Base-by-base conservation (phyloP, 2,329 filamentous ascomycete genomes). In the Ascochyta fabae region DNA sequence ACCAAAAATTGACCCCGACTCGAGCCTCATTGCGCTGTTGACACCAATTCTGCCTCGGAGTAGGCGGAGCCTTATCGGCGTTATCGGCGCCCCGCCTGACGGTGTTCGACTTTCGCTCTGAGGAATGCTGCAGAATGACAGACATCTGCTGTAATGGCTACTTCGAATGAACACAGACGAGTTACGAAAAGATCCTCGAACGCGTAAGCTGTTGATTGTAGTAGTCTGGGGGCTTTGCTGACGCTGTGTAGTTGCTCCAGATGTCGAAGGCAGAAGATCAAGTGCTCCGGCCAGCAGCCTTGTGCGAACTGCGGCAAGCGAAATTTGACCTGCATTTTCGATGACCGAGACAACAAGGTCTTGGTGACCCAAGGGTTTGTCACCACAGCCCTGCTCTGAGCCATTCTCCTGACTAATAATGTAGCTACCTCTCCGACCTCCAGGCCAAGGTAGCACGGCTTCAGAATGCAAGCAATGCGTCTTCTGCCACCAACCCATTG, bases 261-360 rank as follows among this genome's bases (percentile, higher is more conserved):
- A 59, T 72, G 69, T 44, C 61, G 68, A 36, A 53, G 66, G 43
- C 69, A 71, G 38, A 72, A 72, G 48, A 72, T 71, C 50, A 72
- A 72, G 53, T 72, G 69, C 43, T 72, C 69, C 0, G 69, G 69
- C 13, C 66, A 70, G 45, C 68, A 70, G 29, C 69, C 69, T 12
- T 72, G 69, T 47, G 60, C 61, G 6, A 70, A 65, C 33, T 72
- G 69, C 48, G 62, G 57, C 38, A 69, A 64, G 47, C 66, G 68
- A 26, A 70, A 59, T 26, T 24, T 71, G 23, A 60, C 53, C 16
- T 71, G 69, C 45, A 59, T 67, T 8, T 71, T 72, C 29, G 65
- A 71, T 45, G 68, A 71, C n/a, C 57, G 68, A 46, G 68, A 72
- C n/a, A 68, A 66, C n/a, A 72, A 72, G 27, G 45, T 71, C n/a